Evolutionary conservation across 2,329 filamentous ascomycete species (phyloP).

Genomic region (Metarhizium album): DNA sequence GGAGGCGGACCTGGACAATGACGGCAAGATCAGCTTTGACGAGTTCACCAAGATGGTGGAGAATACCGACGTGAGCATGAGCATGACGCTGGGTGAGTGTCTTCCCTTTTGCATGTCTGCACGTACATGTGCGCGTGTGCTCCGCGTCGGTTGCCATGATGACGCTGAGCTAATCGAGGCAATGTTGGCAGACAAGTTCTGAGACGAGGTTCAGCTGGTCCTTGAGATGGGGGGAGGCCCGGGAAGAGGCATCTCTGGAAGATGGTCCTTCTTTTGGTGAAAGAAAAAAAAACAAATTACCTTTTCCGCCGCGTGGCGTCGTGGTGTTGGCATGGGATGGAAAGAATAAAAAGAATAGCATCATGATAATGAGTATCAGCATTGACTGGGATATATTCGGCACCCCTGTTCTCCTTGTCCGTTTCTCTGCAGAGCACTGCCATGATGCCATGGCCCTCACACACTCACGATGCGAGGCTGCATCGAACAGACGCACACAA

Average conservation of each 20-base stretch:
- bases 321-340: conserved; percentile 1
- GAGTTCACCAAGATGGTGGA: conserved; percentile 99
- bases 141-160: too few species aligned
- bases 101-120: too few species aligned
- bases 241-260: conserved; percentile 10
- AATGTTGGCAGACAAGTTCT: conserved; percentile 14
- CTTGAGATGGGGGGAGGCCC: not conserved
- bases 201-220: not conserved
- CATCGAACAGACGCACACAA: too few species aligned
- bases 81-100: conserved; percentile 58
- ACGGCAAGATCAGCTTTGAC: conserved; percentile 98
- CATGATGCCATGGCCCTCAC: too few species aligned
- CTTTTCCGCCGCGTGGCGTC: too few species aligned
- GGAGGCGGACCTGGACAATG: conserved; percentile 92
- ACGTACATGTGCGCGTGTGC: too few species aligned
- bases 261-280: not conserved
- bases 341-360: conserved; percentile 10
- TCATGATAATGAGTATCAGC: conserved; percentile 18
- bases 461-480: too few species aligned
- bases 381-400: conserved; percentile 3
- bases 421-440: not conserved
- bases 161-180: not conserved
- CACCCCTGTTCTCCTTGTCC: not conserved
- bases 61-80: conserved; percentile 73
- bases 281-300: too few species aligned